These are phyloP conservation scores for Tremella mesenterica DNA, from an alignment of 768 basidiomycete species.

Conservation along the genomic window DNA sequence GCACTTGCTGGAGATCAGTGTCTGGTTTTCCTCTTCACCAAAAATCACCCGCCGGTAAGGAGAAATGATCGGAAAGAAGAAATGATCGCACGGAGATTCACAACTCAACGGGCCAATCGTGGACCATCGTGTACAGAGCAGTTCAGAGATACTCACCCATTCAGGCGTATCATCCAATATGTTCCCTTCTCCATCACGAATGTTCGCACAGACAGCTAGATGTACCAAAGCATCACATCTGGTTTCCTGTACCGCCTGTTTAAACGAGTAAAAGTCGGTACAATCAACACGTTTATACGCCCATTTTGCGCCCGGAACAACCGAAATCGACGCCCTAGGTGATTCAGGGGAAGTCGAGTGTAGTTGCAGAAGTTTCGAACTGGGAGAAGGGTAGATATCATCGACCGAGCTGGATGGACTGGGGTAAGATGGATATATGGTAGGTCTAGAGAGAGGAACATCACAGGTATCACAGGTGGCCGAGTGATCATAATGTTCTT, in stretches of 20 bases:
- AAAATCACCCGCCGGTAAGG: too few species aligned
- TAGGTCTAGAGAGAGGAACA: neutral
- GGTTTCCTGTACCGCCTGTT: conserved; percentile 5
- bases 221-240: conserved; percentile 35
- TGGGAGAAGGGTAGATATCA: neutral
- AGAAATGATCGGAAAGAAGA: too few species aligned
- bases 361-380: too few species aligned
- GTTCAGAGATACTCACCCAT: neutral
- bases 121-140: too few species aligned
- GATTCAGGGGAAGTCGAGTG: too few species aligned
- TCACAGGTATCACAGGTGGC: too few species aligned
- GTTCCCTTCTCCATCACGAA: conserved; percentile 13
- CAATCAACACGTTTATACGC: conserved; percentile 13
- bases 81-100: too few species aligned
- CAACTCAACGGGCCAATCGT: too few species aligned
- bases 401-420: neutral
- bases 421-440: neutral
- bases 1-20: conserved; percentile 11
- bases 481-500: too few species aligned
- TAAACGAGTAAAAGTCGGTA: conserved; percentile 16
- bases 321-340: too few species aligned
- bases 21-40: neutral
- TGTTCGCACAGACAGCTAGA: conserved; percentile 21
- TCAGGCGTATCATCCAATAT: neutral
- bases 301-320: too few species aligned